Base-by-base conservation (phyloP, 148 eudicot genomes). In the Heliamphora exappendiculata region DNA sequence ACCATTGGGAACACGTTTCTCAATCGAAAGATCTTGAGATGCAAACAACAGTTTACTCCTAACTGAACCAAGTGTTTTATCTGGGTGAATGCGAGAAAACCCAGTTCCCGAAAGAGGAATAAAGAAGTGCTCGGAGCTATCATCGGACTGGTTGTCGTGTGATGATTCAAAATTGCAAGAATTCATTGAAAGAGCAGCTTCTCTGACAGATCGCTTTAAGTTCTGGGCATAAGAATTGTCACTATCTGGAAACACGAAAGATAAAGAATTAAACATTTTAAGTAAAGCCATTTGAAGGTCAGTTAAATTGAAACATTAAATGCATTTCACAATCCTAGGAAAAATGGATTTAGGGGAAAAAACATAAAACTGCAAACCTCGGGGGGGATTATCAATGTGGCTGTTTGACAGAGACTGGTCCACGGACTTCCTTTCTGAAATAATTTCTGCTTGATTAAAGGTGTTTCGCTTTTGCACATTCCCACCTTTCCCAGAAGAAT, bases 121-220 rank as follows among this genome's bases (percentile, higher is more conserved):
- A 84, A 95, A 95, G 88, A 82, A 95, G 86, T 93, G 97, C 80
- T 92, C 98, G n/a, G 94, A 91, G 75, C 96, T 86, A 84, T 95
- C 98, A 85, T 92, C 93, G 77, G 97, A 92, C 67, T 78, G 91
- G 83, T 87, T 91, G 66, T 95, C 98, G 74, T 89, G 90, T 65
- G 94, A 88, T 69, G 88, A 82, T 67, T 87, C 97, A 59, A 72
- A 81, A 72, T 85, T 87, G 84, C 87, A 88, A 19, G 91, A 77
- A 75, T 83, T 88, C 58, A 82, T 80, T 36, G 89, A 83, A 81
- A 95, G 82, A 67, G 98, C 98, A n/a, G 96, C 97, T 87, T 95
- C 98, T 86, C 98, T 89, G 78, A 95, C 97, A 78, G 97, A 92
- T 54, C 88, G 91, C 86, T 88, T 95, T 68, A 92, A 70, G 74